These are phyloP conservation scores for Guyanaporus albipodus DNA, from an alignment of 768 basidiomycete genomes.

Conservation along the genomic window DNA sequence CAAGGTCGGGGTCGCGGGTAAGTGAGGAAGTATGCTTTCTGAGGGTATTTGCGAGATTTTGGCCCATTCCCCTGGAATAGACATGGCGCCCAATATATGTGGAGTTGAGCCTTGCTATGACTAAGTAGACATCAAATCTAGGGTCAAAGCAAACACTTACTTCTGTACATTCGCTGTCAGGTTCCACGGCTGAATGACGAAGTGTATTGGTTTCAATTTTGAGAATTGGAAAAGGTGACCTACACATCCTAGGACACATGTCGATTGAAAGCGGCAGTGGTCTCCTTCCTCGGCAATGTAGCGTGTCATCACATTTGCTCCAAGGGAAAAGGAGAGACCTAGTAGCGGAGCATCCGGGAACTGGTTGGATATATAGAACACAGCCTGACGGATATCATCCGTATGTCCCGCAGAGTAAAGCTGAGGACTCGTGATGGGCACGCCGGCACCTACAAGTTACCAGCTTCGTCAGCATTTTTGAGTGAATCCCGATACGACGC, in stretches of 20 bases:
- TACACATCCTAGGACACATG: conserved; percentile 73
- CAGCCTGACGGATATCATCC: conserved; percentile 79
- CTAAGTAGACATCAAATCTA: conserved; percentile 8
- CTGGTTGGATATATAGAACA: conserved; percentile 65
- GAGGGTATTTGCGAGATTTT: conserved; percentile 61
- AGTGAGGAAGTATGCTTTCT: conserved; percentile 47
- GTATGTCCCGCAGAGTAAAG: conserved; percentile 89
- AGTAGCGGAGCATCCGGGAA: conserved; percentile 82
- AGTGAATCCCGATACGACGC: conserved; percentile 29
- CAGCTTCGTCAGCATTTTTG: conserved; percentile 13
- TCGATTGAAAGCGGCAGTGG: conserved; percentile 56
- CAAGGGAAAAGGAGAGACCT: conserved; percentile 91
- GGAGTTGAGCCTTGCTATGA: conserved; percentile 44
- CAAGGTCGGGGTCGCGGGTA: conserved; percentile 47
- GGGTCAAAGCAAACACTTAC: conserved; percentile 23
- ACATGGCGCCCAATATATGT: conserved; percentile 56
- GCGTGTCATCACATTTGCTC: conserved; percentile 85
- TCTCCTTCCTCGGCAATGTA: conserved; percentile 84
- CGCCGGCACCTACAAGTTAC: conserved; percentile 63
- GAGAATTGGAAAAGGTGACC: conserved; percentile 28
- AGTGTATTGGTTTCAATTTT: conserved; percentile 9
- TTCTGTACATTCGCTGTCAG: conserved; percentile 33
- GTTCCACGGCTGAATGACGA: conserved; percentile 46
- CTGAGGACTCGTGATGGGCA: conserved; percentile 76
- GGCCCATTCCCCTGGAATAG: conserved; percentile 78